Evolutionary conservation across 176 grass and related monocot genomes (phyloP).

Genomic region (Microstegium vimineum): DNA sequence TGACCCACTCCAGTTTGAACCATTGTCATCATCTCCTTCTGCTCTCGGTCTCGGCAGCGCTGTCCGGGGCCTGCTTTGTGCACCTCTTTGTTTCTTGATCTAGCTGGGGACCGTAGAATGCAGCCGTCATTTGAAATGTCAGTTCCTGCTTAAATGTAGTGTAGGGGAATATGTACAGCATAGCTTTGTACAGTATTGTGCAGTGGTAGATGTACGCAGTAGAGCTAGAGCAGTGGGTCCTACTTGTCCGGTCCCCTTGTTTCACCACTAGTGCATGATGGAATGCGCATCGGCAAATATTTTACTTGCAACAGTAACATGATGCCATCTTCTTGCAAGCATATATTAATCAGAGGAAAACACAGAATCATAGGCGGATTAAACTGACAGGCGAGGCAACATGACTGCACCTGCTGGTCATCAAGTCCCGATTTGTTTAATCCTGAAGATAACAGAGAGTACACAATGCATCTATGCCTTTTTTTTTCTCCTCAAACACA

Average conservation of each 20-base stretch:
- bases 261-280: not conserved
- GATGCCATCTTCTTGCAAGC: conserved; percentile 17
- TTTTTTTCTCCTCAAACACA: no score
- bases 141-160: conserved; percentile 10
- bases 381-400: conserved; percentile 21
- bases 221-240: not conserved
- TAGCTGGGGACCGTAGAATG: not conserved
- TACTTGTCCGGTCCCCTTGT: not conserved
- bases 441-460: conserved; percentile 20
- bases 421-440: conserved; percentile 30
- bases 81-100: not conserved
- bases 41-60: not conserved
- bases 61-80: no score
- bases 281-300: conserved; percentile 21
- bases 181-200: not conserved
- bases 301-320: conserved; percentile 19
- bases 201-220: not conserved
- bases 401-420: not conserved
- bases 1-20: conserved; percentile 40
- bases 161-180: not conserved
- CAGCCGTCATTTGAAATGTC: conserved; percentile 27
- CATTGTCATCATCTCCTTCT: conserved; percentile 3
- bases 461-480: no score
- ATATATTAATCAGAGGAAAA: conserved; percentile 23
- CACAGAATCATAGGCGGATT: conserved; percentile 39